Evolutionary conservation across 2,329 filamentous ascomycete genomes (phyloP).

Genomic region (Cladophialophora immunda): DNA sequence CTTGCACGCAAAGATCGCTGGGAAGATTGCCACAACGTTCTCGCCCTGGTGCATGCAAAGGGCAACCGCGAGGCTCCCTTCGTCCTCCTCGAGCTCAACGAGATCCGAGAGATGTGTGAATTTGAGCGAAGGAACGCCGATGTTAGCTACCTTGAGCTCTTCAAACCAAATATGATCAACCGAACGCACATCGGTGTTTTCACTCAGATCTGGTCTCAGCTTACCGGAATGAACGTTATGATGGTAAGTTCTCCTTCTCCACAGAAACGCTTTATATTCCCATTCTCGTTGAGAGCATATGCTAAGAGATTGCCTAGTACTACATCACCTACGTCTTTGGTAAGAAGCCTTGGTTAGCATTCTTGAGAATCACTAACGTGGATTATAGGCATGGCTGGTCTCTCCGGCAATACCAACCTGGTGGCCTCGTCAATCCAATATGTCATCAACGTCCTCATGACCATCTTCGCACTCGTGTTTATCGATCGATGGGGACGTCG

Average conservation of each 20-base stretch:
- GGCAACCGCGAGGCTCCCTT: constrained; percentile 72
- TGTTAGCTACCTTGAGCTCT: constrained; percentile 75
- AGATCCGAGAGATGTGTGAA: constrained; percentile 77
- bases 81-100: constrained; percentile 72
- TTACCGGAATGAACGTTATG: constrained; percentile 71
- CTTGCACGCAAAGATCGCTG: constrained; percentile 69
- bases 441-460: constrained; percentile 83
- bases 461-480: constrained; percentile 76
- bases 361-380: constrained; percentile 53
- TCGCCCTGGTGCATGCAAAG: constrained; percentile 68
- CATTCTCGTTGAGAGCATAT: too few species aligned
- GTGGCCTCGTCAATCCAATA: constrained; percentile 76
- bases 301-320: constrained; percentile 47
- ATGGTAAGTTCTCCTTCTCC: neutral
- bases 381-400: constrained; percentile 75
- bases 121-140: constrained; percentile 76
- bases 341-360: constrained; percentile 11
- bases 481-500: constrained; percentile 81
- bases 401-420: constrained; percentile 66
- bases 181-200: constrained; percentile 76
- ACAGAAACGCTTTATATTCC: too few species aligned
- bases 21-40: constrained; percentile 60
- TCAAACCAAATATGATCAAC: constrained; percentile 78
- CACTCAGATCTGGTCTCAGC: constrained; percentile 77
- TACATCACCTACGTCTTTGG: constrained; percentile 59